A percentile compares a stretch with the other conserved stretches of the same genome.
These are phyloP conservation scores for Saururus chinensis DNA, from an alignment of 164 flowering plant genomes.

Conservation along the genomic window DNA sequence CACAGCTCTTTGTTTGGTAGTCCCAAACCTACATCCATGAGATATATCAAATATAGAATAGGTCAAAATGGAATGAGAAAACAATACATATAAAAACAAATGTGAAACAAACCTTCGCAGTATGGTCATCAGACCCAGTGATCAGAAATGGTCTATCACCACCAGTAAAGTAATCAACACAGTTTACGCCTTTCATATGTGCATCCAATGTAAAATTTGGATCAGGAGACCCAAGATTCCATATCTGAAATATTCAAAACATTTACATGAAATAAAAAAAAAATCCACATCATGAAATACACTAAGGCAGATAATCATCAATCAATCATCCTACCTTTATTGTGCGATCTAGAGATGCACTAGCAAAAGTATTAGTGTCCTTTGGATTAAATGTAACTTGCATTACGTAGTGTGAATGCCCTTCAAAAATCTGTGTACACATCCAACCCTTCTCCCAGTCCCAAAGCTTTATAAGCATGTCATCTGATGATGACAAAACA, in stretches of 20 bases:
- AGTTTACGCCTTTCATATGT: slow-evolving; percentile 88
- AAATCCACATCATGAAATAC: neutral
- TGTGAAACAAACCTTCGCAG: slow-evolving; percentile 60
- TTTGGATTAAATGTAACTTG: slow-evolving; percentile 94
- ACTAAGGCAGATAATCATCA: neutral
- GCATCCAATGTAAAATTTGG: slow-evolving; percentile 92
- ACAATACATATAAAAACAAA: neutral
- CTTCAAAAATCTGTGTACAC: slow-evolving; percentile 84
- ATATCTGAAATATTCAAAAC: slow-evolving; percentile 41
- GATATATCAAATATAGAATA: neutral
- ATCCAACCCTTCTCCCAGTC: slow-evolving; percentile 96
- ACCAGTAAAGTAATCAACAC: slow-evolving; percentile 90
- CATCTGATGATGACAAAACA: slow-evolving; percentile 90
- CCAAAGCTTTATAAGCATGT: slow-evolving; percentile 91
- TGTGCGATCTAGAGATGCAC: slow-evolving; percentile 97
- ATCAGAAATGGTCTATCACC: slow-evolving; percentile 84
- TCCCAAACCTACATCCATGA: slow-evolving; percentile 70
- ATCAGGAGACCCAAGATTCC: slow-evolving; percentile 94
- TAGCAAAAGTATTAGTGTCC: slow-evolving; percentile 92
- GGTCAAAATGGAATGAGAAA: neutral
- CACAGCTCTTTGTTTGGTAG: slow-evolving; percentile 86
- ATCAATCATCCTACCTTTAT: slow-evolving; percentile 47
- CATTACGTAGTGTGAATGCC: slow-evolving; percentile 98
- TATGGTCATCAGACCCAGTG: slow-evolving; percentile 96
- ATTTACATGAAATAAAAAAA: neutral